phyloP scores from a whole-genome alignment of 108 stramenopile species.

The Nitzschia sp. region DNA sequence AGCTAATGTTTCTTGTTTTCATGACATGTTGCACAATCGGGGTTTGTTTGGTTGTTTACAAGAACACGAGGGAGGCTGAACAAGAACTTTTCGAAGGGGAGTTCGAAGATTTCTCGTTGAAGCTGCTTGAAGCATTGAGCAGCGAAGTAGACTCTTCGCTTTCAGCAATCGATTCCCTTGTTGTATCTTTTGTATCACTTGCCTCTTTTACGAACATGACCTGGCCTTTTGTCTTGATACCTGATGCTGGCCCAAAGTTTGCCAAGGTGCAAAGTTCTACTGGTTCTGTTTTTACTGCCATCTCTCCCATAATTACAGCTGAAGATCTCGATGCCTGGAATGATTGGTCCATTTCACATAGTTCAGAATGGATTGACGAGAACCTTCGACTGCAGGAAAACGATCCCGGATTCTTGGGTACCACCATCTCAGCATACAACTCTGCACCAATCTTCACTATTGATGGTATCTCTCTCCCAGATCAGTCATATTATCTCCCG shows the following conservation, averaged over 20 bases:
- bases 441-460: neutral
- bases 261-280: slow-evolving; percentile 24
- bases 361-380: slow-evolving; percentile 26
- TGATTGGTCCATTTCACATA: slow-evolving; percentile 21
- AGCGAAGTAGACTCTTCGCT: neutral
- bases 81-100: neutral
- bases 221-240: slow-evolving; percentile 30
- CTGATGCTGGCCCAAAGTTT: slow-evolving; percentile 37
- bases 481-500: slow-evolving; percentile 5
- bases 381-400: slow-evolving; percentile 9
- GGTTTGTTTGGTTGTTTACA: neutral
- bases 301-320: slow-evolving; percentile 12
- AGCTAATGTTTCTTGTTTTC: neutral
- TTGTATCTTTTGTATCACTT: neutral
- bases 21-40: neutral
- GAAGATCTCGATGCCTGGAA: slow-evolving; percentile 39
- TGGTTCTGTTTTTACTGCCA: slow-evolving; percentile 38
- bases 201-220: neutral
- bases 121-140: neutral
- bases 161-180: slow-evolving; percentile 7
- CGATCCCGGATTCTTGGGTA: neutral
- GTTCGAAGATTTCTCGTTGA: neutral
- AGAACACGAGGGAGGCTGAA: neutral
- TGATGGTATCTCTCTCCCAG: neutral
- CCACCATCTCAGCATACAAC: neutral